Evolutionary conservation across 2,329 filamentous ascomycete species (phyloP).

Genomic region (Fusarium caatingaense): DNA sequence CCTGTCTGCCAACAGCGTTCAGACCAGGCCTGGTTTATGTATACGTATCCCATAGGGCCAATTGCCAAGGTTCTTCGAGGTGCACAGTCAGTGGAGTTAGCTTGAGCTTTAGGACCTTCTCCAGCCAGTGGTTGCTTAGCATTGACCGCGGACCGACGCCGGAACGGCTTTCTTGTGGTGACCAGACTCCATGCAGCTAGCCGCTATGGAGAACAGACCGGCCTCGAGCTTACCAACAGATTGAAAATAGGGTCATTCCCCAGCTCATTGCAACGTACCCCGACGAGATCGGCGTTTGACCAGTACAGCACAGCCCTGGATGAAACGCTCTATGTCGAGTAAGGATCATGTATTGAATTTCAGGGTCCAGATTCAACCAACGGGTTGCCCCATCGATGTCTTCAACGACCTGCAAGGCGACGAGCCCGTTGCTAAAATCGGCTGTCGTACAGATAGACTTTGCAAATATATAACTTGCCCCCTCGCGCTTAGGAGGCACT

Average conservation of each 20-base stretch:
- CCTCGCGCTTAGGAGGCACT: background rate
- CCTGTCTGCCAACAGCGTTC: background rate
- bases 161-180: background rate
- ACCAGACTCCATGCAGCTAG: slow-evolving; percentile 15
- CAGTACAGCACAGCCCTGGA: background rate
- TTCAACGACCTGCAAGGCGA: background rate
- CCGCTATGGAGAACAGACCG: background rate
- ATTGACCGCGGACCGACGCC: background rate
- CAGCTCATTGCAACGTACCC: slow-evolving; percentile 11
- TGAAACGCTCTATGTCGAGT: slow-evolving; percentile 13
- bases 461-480: slow-evolving; percentile 24
- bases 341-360: background rate
- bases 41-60: background rate
- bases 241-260: background rate
- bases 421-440: background rate
- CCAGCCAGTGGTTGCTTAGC: slow-evolving; percentile 2
- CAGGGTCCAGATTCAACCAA: slow-evolving; percentile 2
- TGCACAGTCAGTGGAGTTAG: slow-evolving; percentile 11
- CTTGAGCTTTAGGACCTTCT: background rate
- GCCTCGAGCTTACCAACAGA: background rate
- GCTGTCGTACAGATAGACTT: background rate
- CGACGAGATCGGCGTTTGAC: slow-evolving; percentile 5
- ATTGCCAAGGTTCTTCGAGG: background rate
- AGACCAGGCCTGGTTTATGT: background rate
- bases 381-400: background rate